Base-by-base conservation (phyloP, 2,329 filamentous ascomycete species). In the Catunica adiposa region DNA sequence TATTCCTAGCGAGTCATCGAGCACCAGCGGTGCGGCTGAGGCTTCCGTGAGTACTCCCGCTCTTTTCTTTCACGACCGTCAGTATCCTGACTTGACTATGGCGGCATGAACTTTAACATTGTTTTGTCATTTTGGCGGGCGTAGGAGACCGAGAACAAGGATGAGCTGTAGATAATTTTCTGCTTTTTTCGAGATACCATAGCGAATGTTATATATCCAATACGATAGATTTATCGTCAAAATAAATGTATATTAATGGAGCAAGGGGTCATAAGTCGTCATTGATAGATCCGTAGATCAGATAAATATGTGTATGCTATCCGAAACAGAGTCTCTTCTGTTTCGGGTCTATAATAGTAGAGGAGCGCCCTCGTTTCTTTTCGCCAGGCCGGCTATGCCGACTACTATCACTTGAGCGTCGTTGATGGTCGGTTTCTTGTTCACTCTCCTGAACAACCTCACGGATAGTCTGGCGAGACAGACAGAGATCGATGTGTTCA, bases 401-500 rank as follows among this genome's bases (percentile, higher is more conserved):
- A 2, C 23, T 29, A 51, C 52, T 57, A 6, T 57, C 60, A 58
- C 60, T 60, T 63, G 56, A 42, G 7, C 7, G 31, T 34, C 46
- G 40, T 34, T 22, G 34, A 26, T 64, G 53, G 51, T 64, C 64
- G 59, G 73, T 68, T 56, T 37, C 23, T 4, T 11, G 26, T 9
- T 48, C 51, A 31, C 26, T 53, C 29, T 74, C 74, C 57, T 86
- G 82, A 1, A 92, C 82, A 0, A 80, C 84, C 63, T 96, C 87
- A 48, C 83, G 83, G 62, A 98, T 97, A 0, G 88, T 86, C 63
- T 86, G 80, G 56, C 83, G 76, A 0, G 89, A 96, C 1, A 98
- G 75, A 66, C 92, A 98, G 7, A 85, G 77, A 66, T 98, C 92
- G 53, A 98, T 89, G 64, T 98, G 92, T 56, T 84, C 79, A 62